A percentile compares a stretch with the other conserved stretches of the same genome.
Evolutionary conservation across 805 yeast genomes (phyloP).

Genomic region (Lipomyces sp.): DNA sequence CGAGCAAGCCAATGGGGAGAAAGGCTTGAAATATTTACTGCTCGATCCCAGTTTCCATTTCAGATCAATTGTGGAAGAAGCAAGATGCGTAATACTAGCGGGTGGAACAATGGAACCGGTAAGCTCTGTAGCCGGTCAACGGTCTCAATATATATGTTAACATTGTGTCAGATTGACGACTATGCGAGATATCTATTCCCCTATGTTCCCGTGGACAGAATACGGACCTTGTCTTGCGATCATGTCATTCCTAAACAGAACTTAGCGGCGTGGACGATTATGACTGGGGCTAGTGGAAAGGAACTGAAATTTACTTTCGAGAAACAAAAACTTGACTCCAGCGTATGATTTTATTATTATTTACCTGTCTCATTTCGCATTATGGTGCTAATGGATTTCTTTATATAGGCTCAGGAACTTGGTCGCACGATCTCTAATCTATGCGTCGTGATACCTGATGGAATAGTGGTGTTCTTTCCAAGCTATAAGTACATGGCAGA

Average conservation of each 20-base stretch:
- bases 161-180: slow-evolving; percentile 48
- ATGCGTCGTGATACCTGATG: slow-evolving; percentile 55
- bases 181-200: slow-evolving; percentile 67
- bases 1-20: slow-evolving; percentile 41
- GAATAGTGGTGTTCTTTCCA: slow-evolving; percentile 79
- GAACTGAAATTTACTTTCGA: slow-evolving; percentile 67
- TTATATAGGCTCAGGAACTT: slow-evolving; percentile 37
- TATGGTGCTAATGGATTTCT: no score
- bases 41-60: slow-evolving; percentile 76
- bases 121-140: neutral
- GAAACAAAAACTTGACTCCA: slow-evolving; percentile 47
- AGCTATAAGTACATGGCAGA: slow-evolving; percentile 68
- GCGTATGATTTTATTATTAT: slow-evolving; percentile 40
- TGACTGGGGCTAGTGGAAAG: slow-evolving; percentile 31
- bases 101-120: slow-evolving; percentile 95
- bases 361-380: neutral
- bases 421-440: slow-evolving; percentile 51
- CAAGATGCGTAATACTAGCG: slow-evolving; percentile 71
- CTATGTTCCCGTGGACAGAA: slow-evolving; percentile 41
- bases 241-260: slow-evolving; percentile 77
- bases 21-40: slow-evolving; percentile 60
- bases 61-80: slow-evolving; percentile 58
- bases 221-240: slow-evolving; percentile 66
- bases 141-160: no score
- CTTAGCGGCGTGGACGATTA: slow-evolving; percentile 57